Evolutionary conservation across 2,329 filamentous ascomycete genomes (phyloP).

Genomic region (Epichloe scottii): DNA sequence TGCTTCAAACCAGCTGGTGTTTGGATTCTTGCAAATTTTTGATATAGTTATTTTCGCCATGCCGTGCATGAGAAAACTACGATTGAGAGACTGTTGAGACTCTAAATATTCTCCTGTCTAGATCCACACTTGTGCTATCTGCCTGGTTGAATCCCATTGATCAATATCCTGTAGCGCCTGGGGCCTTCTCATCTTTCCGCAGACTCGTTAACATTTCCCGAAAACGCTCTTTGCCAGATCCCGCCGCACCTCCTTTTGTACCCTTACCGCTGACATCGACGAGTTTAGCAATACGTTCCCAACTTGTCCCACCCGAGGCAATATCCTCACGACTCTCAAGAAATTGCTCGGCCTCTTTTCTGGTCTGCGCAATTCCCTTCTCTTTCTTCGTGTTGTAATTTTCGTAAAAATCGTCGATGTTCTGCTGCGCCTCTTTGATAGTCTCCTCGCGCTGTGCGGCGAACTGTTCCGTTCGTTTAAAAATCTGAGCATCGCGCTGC

Average conservation of each 20-base stretch:
- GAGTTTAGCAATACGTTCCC: slow-evolving; percentile 95
- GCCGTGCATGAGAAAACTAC: not conserved
- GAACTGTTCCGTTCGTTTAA: slow-evolving; percentile 76
- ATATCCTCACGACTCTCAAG: slow-evolving; percentile 81
- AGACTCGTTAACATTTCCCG: slow-evolving; percentile 77
- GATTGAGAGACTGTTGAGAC: no score
- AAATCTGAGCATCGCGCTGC: slow-evolving; percentile 68
- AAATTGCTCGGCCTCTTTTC: slow-evolving; percentile 88
- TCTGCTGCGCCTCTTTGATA: slow-evolving; percentile 76
- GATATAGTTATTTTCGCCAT: not conserved
- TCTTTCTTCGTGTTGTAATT: slow-evolving; percentile 99
- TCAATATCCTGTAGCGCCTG: slow-evolving; percentile 52
- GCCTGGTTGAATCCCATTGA: slow-evolving; percentile 19
- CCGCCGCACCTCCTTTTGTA: slow-evolving; percentile 69
- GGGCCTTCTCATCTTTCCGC: slow-evolving; percentile 84
- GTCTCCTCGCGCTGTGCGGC: slow-evolving; percentile 73
- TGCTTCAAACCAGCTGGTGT: not conserved
- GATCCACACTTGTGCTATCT: not conserved
- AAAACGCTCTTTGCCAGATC: slow-evolving; percentile 93
- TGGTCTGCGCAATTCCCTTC: slow-evolving; percentile 78
- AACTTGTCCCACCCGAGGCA: slow-evolving; percentile 87
- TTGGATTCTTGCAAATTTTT: not conserved
- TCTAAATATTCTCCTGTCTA: not conserved
- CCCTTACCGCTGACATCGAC: slow-evolving; percentile 97
- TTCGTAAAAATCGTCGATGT: slow-evolving; percentile 98